Conservation (phyloP, 2,329 filamentous ascomycete genomes). For the Aspergillus brasiliensis region DNA sequence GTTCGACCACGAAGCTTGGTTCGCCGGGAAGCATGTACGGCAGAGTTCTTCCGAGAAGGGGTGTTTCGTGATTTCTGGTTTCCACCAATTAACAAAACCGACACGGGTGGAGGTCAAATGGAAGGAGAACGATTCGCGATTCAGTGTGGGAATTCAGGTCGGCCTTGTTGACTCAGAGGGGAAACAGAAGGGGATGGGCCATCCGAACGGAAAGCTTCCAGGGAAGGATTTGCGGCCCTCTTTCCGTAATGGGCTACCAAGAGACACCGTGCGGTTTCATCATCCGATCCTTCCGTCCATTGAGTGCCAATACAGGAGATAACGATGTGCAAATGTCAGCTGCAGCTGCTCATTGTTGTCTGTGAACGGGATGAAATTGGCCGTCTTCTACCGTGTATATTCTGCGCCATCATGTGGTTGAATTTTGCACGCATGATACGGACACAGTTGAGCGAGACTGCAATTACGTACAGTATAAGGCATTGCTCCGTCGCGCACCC, state of each 20-base stretch:
- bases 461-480: too few relatives aligned
- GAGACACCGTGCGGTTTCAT: not conserved
- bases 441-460: too few relatives aligned
- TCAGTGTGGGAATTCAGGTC: not conserved
- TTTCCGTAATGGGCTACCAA: not conserved
- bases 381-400: too few relatives aligned
- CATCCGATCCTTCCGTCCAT: not conserved
- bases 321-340: not conserved
- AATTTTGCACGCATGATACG: too few relatives aligned
- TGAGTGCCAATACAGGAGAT: not conserved
- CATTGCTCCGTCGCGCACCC: not conserved
- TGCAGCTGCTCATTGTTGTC: not conserved
- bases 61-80: not conserved
- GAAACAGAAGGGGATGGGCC: not conserved
- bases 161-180: not conserved
- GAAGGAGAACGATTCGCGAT: not conserved
- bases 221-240: not conserved
- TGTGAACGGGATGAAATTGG: not conserved
- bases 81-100: not conserved
- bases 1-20: conserved; percentile 1
- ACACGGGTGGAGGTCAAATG: not conserved
- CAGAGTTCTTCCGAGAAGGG: not conserved
- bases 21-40: not conserved
- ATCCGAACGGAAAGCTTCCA: not conserved
- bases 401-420: not conserved